Evolutionary conservation across 1,139 yeast genomes (phyloP), one percentile per base, ranked within the genome.

Genomic region (Blastobotrys elegans): DNA sequence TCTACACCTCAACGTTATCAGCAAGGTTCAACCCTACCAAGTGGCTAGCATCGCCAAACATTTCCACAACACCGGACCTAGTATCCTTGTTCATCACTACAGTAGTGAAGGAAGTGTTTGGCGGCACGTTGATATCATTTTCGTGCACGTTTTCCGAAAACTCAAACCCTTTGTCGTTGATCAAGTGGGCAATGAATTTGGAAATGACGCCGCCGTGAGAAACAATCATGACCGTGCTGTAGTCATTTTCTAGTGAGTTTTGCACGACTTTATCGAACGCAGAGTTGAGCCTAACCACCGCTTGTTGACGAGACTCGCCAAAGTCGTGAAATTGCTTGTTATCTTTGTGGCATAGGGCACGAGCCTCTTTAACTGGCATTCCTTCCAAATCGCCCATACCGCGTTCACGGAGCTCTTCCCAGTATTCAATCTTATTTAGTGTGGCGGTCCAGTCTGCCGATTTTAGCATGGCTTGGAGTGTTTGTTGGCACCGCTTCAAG

Each of bases 141-240:
- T 60, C 65, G 0, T 65, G 59, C 48, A 77, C 66, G 1, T 66
- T 68, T 0, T 64, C 58, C 7, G 62, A 64, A 47, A 80, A 64
- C n/a, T 54, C 52, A 38, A 55, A 79, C 4, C 66, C 62, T 42
- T 63, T 57, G 24, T 69, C 72, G 2, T 59, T 56, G 50, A 75
- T 68, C 34, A 77, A 63, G 52, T 75, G 71, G 46, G 77, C 56
- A 61, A 62, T 51, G 60, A 83, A 74, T 41, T 80, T 75, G 46
- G 87, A 75, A 30, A 89, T 80, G 1, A 87, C 87, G 5, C 96
- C 96, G 17, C 97, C 97, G 61, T 89, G 97, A 11, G 92, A 80
- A 49, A 92, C 81, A 22, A 88, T 53, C 24, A 82, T 70, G 1
- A 84, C 74, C 51, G 83, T 84, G 40, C 66, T 62, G 51, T 70